A percentile compares a stretch with the other conserved stretches of the same genome.
These are phyloP conservation scores for Parascedosporium putredinis DNA, from an alignment of 2,329 filamentous ascomycete genomes.

Conservation along the genomic window DNA sequence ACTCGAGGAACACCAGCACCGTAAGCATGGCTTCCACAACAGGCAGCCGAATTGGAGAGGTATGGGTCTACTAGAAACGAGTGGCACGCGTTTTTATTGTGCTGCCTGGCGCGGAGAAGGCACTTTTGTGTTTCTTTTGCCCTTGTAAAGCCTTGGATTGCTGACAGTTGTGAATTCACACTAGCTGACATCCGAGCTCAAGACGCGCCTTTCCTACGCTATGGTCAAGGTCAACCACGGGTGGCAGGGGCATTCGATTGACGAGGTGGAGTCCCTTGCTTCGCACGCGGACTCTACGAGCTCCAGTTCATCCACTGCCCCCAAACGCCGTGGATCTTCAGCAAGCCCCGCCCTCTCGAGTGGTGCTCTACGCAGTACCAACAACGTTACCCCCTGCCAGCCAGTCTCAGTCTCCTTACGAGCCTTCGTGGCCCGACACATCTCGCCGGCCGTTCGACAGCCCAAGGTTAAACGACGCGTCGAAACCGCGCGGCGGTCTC, in stretches of 20 bases:
- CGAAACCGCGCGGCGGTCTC: conserved; percentile 20
- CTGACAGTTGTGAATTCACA: no score
- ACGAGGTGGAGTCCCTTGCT: conserved; percentile 65
- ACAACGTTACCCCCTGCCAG: conserved; percentile 6
- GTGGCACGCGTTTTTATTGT: background rate
- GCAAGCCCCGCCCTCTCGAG: conserved; percentile 33
- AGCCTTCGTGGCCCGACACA: background rate
- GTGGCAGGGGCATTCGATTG: conserved; percentile 70
- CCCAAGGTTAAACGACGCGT: background rate
- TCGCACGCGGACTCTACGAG: conserved; percentile 54
- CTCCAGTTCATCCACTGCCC: conserved; percentile 45
- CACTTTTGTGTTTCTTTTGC: conserved; percentile 1
- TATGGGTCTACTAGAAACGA: background rate
- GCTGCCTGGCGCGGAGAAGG: background rate
- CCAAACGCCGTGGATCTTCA: conserved; percentile 39
- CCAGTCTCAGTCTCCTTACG: conserved; percentile 1
- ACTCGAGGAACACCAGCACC: conserved; percentile 57
- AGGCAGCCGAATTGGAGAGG: conserved; percentile 58
- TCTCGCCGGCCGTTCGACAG: background rate
- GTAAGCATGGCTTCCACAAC: conserved; percentile 46
- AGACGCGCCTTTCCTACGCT: conserved; percentile 78
- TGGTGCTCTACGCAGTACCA: background rate
- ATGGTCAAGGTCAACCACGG: conserved; percentile 89
- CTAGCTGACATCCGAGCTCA: conserved; percentile 67
- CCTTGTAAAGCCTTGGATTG: background rate